Evolutionary conservation across 257 asterid genomes (phyloP), one percentile per base, ranked within the genome.

Genomic region (Ilex asprella): DNA sequence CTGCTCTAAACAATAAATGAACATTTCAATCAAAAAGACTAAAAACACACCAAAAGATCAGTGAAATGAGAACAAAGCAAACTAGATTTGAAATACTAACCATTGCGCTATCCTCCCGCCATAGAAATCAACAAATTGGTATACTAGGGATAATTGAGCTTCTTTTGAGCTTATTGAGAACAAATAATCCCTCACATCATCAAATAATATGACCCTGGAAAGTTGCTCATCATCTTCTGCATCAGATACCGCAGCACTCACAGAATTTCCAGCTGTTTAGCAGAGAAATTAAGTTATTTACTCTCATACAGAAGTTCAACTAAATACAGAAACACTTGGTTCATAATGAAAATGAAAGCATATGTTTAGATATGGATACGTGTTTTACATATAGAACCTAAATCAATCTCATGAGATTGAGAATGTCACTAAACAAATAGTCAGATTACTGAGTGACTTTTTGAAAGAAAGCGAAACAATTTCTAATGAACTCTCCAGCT

Each of bases 71-170:
- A 64, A 64, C 58, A 71, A 59, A 8, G 7, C 5, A 35, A 35
- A 35, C 41, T 35, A 35, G 8, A 35, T 46, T 46, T 46, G 52
- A 53, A 53, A 16, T 60, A 84, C 94, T 63, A 67, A 93, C 99
- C 99, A 93, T 64, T 89, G 95, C 70, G 88, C 68, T 59, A 87
- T 85, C 76, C 86, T 83, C 76, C 99, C 99, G 13, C 84, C 96
- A 62, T 73, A 93, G 85, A 87, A 93, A 68, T 93, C 97, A 67
- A 85, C 79, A 65, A 89, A 87, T 76, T 93, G 99, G 55, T 80
- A 68, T 29, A 85, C 80, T 10, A 89, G 81, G 70, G 99, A 89
- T 65, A 79, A 58, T 9, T 81, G 91, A 50, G 95, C 95, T 72
- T 85, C 95, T 81, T 78, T 81, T 41, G 99, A 85, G 69, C 65